Conservation (phyloP, 495 filamentous ascomycete genomes). For the Bacidia rubella region DNA sequence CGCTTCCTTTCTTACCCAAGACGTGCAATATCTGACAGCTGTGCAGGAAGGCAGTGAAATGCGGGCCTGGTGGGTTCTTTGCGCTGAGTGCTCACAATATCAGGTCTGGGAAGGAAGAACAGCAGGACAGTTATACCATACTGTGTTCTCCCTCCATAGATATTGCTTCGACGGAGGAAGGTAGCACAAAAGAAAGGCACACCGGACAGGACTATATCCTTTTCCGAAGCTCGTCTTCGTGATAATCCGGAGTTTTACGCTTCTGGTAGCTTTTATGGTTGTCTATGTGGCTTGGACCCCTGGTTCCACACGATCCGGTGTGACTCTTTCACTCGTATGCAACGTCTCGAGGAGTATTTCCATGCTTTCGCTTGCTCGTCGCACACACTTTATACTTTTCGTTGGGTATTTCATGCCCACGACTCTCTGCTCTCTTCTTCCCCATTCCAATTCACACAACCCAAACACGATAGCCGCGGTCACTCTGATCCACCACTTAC, state of each 20-base stretch:
- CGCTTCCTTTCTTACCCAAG: not conserved
- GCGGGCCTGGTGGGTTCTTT: constrained; percentile 15
- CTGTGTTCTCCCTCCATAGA: constrained; percentile 17
- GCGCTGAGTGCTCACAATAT: constrained; percentile 27
- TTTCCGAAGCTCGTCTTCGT: not conserved
- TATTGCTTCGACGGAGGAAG: too few relatives aligned
- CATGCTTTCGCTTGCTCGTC: too few relatives aligned
- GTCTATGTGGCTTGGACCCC: too few relatives aligned
- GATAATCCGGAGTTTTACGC: not conserved
- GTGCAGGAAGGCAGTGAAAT: not conserved
- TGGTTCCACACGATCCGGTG: too few relatives aligned
- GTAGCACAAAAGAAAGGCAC: not conserved
- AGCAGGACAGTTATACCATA: constrained; percentile 34
- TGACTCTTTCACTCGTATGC: too few relatives aligned
- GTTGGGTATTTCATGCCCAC: too few relatives aligned
- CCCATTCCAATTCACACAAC: too few relatives aligned
- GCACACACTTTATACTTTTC: too few relatives aligned
- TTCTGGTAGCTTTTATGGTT: not conserved
- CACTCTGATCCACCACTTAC: too few relatives aligned
- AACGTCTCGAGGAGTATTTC: too few relatives aligned
- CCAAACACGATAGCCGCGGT: too few relatives aligned
- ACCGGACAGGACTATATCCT: not conserved
- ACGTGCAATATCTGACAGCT: not conserved
- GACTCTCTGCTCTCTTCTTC: too few relatives aligned
- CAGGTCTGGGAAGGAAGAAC: constrained; percentile 28